Evolutionary conservation across 164 flowering plant genomes (phyloP).

Genomic region (Piper betle): DNA sequence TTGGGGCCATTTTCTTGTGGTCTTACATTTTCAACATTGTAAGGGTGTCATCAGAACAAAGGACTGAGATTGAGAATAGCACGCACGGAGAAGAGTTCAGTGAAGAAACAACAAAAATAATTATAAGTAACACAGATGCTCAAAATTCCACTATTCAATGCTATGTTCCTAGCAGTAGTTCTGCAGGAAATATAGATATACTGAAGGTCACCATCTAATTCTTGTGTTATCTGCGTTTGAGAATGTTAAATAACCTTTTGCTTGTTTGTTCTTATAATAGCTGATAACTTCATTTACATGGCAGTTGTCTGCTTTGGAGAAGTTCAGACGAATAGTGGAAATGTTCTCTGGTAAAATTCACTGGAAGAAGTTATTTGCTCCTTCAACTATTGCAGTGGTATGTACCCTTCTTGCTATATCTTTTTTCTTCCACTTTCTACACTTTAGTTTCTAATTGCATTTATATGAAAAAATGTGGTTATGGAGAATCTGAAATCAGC

Average conservation of each 20-base stretch:
- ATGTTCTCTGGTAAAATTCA: constrained; percentile 8
- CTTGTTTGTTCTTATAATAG: not conserved
- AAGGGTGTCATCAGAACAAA: constrained; percentile 23
- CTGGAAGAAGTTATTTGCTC: constrained; percentile 37
- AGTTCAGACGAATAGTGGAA: not conserved
- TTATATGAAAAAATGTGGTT: too few species aligned
- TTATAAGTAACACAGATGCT: constrained; percentile 15
- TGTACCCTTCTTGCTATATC: not conserved
- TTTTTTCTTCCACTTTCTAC: too few species aligned
- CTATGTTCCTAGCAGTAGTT: not conserved
- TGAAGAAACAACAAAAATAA: constrained; percentile 14
- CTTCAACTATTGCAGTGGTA: constrained; percentile 60
- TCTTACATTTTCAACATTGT: constrained; percentile 54
- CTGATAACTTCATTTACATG: too few species aligned
- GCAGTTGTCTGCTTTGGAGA: too few species aligned
- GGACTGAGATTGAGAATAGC: constrained; percentile 8
- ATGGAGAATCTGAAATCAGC: too few species aligned
- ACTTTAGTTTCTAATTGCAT: too few species aligned
- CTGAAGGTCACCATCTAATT: not conserved
- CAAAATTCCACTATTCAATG: constrained; percentile 18
- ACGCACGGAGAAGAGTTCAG: constrained; percentile 3
- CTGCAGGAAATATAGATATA: constrained; percentile 5
- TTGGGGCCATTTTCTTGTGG: constrained; percentile 66
- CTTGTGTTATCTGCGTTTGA: too few species aligned
- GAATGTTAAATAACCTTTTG: not conserved